These are phyloP conservation scores for Vitis rotundifolia DNA, from an alignment of 164 flowering plant species.

Conservation along the genomic window DNA sequence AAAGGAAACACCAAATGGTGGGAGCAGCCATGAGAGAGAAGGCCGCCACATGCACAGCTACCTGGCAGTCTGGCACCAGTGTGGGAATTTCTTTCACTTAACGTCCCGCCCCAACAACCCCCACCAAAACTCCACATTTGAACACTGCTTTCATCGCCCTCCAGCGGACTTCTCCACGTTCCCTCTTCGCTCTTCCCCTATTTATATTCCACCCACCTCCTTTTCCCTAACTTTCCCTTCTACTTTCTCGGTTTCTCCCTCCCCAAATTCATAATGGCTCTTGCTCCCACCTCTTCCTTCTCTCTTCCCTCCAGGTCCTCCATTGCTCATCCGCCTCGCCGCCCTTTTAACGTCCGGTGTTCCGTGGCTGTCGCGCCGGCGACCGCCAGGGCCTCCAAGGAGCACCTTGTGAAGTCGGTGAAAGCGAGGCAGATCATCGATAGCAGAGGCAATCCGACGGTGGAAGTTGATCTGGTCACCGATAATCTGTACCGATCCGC, in stretches of 20 bases:
- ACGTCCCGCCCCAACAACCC: neutral
- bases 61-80: no score
- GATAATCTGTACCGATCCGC: conserved; percentile 84
- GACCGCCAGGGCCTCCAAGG: conserved; percentile 25
- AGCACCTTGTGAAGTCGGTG: conserved; percentile 50
- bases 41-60: no score
- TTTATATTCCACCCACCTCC: neutral
- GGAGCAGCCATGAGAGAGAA: no score
- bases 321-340: conserved; percentile 4
- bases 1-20: no score
- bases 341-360: conserved; percentile 35
- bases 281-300: neutral
- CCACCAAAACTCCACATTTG: no score
- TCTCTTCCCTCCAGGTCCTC: neutral
- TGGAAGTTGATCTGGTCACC: conserved; percentile 89
- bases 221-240: neutral
- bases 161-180: conserved; percentile 21
- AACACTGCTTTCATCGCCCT: conserved; percentile 23
- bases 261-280: neutral
- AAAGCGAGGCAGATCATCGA: conserved; percentile 97
- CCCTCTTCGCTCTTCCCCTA: neutral
- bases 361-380: conserved; percentile 38
- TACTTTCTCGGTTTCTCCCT: neutral
- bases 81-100: no score
- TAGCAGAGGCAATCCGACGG: conserved; percentile 96